Conservation (phyloP, 805 yeast genomes). For the Wickerhamomyces ciferrii region DNA sequence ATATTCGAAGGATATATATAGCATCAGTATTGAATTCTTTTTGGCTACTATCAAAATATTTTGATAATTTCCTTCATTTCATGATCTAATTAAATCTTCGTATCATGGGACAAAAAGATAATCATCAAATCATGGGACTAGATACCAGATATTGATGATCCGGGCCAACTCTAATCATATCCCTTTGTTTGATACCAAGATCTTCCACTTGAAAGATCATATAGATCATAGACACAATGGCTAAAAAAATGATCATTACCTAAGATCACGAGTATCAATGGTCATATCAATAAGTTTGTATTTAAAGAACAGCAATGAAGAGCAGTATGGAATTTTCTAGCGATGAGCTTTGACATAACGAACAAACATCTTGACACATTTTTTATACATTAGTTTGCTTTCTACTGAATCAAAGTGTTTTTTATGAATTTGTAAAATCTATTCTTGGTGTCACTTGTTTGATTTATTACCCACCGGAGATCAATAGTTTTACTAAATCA, state of each 20-base stretch:
- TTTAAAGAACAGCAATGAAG: not conserved
- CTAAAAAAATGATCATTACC: no score
- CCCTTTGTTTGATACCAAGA: not conserved
- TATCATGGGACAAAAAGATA: no score
- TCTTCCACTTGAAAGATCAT: no score
- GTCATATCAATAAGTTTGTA: not conserved
- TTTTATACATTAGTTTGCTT: no score
- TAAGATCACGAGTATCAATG: not conserved
- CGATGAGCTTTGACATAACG: not conserved
- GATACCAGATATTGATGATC: not conserved
- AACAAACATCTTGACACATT: not conserved
- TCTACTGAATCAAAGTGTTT: no score
- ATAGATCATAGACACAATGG: not conserved
- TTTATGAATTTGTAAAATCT: no score
- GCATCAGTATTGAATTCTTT: no score
- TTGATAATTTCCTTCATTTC: no score
- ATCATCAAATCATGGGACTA: not conserved
- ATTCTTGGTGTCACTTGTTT: no score
- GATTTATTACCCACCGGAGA: not conserved
- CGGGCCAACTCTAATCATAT: not conserved
- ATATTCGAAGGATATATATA: no score
- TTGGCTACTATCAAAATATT: no score
- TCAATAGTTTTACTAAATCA: not conserved
- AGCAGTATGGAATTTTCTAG: not conserved
- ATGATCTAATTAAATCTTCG: no score